These are phyloP conservation scores for Ascochyta pisi DNA, from an alignment of 2,329 filamentous ascomycete genomes.

Conservation along the genomic window DNA sequence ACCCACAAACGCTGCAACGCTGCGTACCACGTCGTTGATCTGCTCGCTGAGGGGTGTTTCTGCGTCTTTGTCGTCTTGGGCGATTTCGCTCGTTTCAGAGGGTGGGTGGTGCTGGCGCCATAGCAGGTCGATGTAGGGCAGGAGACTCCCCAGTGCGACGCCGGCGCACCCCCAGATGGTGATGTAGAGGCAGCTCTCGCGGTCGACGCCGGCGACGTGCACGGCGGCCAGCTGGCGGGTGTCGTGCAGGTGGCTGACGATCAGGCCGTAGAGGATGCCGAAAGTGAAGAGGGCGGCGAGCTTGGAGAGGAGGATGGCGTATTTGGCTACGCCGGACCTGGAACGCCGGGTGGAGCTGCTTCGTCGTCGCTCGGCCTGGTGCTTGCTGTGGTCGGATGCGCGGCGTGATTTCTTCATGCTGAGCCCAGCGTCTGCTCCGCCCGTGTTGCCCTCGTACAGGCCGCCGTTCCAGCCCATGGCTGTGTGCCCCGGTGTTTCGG, in stretches of 20 bases:
- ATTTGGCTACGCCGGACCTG: conserved; percentile 5
- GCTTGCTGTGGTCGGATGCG: conserved; percentile 2
- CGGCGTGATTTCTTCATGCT: conserved; percentile 31
- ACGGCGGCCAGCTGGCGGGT: conserved; percentile 69
- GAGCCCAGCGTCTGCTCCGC: conserved; percentile 37
- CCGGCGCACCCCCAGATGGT: conserved; percentile 83
- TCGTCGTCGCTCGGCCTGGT: not conserved
- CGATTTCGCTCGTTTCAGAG: conserved; percentile 5
- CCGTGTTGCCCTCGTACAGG: conserved; percentile 27
- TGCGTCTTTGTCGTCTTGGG: conserved; percentile 37
- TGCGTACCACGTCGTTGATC: conserved; percentile 77
- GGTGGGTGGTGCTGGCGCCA: conserved; percentile 62
- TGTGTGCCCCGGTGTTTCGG: conserved; percentile 66
- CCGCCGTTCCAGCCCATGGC: conserved; percentile 21
- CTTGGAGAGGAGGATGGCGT: conserved; percentile 65
- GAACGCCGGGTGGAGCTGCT: not conserved
- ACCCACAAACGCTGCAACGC: conserved; percentile 74
- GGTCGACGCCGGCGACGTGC: conserved; percentile 63
- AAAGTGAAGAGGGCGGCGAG: conserved; percentile 74
- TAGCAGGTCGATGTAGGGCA: conserved; percentile 83
- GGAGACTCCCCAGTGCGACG: conserved; percentile 75
- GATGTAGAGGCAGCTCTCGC: conserved; percentile 70
- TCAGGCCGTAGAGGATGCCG: conserved; percentile 80
- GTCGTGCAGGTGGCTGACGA: conserved; percentile 81
- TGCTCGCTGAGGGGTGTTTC: conserved; percentile 61